Conservation (phyloP, 2,329 filamentous ascomycete genomes). For the Paecilomyces sp. region DNA sequence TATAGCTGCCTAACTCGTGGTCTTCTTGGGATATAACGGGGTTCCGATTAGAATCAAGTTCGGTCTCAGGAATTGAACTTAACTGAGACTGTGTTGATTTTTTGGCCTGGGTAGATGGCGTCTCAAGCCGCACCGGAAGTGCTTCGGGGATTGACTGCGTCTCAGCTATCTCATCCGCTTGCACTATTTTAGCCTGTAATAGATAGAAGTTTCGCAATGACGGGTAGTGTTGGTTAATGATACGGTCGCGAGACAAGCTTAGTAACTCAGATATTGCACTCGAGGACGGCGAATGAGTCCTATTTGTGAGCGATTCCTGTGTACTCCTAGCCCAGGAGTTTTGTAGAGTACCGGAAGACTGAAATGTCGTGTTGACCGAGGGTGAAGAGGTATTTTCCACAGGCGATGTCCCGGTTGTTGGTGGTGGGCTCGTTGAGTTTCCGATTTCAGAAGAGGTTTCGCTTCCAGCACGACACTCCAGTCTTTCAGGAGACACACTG, state of each 20-base stretch:
- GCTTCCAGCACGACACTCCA: not conserved
- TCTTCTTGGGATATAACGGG: not conserved
- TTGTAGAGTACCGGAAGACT: not conserved
- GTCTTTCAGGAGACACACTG: conserved; percentile 4
- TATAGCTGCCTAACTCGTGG: not conserved
- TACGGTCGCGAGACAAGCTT: not conserved
- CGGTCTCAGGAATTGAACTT: not conserved
- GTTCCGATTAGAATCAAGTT: not conserved
- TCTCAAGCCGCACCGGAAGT: conserved; percentile 1
- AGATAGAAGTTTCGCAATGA: not conserved
- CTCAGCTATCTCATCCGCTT: conserved; percentile 13
- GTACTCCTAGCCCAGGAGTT: not conserved
- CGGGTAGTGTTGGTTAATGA: not conserved
- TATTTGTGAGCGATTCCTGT: not conserved
- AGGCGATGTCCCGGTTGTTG: not conserved
- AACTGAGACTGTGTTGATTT: not conserved
- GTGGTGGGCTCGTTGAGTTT: not conserved
- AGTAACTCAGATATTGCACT: not conserved
- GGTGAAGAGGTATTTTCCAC: not conserved
- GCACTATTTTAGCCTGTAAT: not conserved
- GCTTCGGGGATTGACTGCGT: conserved; percentile 8
- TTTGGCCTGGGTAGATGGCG: not conserved
- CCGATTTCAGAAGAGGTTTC: not conserved
- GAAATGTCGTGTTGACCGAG: not conserved
- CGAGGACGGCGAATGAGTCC: not conserved